Evolutionary conservation across 1,284 basidiomycete genomes (phyloP).

Genomic region (Apiotrichum siamense): DNA sequence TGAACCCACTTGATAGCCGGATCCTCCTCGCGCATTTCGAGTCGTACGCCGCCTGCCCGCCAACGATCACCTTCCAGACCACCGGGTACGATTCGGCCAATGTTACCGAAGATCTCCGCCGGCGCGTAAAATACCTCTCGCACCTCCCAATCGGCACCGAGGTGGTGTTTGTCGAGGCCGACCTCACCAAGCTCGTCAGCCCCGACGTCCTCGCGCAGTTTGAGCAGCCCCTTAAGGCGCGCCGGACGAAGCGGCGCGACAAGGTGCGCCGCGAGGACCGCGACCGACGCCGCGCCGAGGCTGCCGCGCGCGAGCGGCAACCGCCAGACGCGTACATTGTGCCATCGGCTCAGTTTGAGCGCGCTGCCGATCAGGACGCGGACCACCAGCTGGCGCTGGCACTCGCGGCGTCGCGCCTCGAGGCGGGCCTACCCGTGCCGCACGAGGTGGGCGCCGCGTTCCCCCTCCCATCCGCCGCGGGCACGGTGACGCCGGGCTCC

Average conservation of each 20-base stretch:
- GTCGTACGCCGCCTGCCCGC: slow-evolving; percentile 77
- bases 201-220: slow-evolving; percentile 66
- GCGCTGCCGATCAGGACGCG: neutral
- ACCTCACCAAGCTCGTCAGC: slow-evolving; percentile 70
- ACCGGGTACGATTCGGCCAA: slow-evolving; percentile 61
- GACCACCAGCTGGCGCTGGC: slow-evolving; percentile 10
- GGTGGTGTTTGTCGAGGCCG: slow-evolving; percentile 88
- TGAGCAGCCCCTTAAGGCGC: slow-evolving; percentile 67
- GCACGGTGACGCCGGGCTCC: neutral
- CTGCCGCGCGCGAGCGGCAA: slow-evolving; percentile 51
- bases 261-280: slow-evolving; percentile 74
- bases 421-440: neutral
- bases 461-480: slow-evolving; percentile 1
- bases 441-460: slow-evolving; percentile 4
- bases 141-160: slow-evolving; percentile 89
- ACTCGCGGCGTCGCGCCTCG: slow-evolving; percentile 2
- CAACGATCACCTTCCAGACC: slow-evolving; percentile 69
- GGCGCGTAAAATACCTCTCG: slow-evolving; percentile 89
- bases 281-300: slow-evolving; percentile 70
- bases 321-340: slow-evolving; percentile 11
- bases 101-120: slow-evolving; percentile 82
- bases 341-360: slow-evolving; percentile 4
- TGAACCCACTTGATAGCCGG: slow-evolving; percentile 93
- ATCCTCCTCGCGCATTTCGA: slow-evolving; percentile 81
- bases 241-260: slow-evolving; percentile 69